Base-by-base conservation (phyloP, 768 basidiomycete genomes). In the Stropharia rugosoannulata region DNA sequence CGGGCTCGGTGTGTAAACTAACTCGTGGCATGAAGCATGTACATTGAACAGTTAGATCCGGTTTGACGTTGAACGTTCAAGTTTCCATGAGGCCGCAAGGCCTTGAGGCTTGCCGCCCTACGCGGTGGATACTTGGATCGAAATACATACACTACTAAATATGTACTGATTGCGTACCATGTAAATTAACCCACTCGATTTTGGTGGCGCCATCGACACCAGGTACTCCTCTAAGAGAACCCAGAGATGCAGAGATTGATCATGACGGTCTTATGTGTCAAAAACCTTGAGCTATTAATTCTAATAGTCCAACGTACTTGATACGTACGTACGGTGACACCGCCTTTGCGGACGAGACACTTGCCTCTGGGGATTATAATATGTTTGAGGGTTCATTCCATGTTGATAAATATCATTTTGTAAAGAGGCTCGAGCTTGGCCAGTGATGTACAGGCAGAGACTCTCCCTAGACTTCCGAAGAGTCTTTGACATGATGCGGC, bases 381-480 rank as follows among this genome's bases (percentile, higher is more conserved):
- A 73, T 51, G 58, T 84, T 84, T 37, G 73, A 75, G 3, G 70
- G 66, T 64, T 89, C 88, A 71, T 89, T 22, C 85, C 6, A 86
- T 87, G 67, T 89, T 86, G 57, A 89, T 86, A 73, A 89, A 90
- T 2, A 76, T 75, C n/a, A 90, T 67, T 66, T 89, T 87, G 65
- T 85, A 89, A 1, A 76, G 78, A 11, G 83, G 66, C 5, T 75
- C 68, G 36, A 88, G 68, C 39, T 69, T 73, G 19, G 68, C 69
- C 45, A 89, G 71, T 0, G 79, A n/a, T n/a, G n/a, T n/a, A n/a
- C n/a, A n/a, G n/a, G n/a, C n/a, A n/a, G n/a, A n/a, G n/a, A n/a
- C n/a, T n/a, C n/a, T n/a, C n/a, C n/a, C n/a, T n/a, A n/a, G n/a
- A n/a, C n/a, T n/a, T n/a, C n/a, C n/a, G n/a, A n/a, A n/a, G n/a